Evolutionary conservation across 371 early-diverging fungal species (phyloP), one percentile per base, ranked within the genome.

Genomic region (Vairimorpha ceranae): DNA sequence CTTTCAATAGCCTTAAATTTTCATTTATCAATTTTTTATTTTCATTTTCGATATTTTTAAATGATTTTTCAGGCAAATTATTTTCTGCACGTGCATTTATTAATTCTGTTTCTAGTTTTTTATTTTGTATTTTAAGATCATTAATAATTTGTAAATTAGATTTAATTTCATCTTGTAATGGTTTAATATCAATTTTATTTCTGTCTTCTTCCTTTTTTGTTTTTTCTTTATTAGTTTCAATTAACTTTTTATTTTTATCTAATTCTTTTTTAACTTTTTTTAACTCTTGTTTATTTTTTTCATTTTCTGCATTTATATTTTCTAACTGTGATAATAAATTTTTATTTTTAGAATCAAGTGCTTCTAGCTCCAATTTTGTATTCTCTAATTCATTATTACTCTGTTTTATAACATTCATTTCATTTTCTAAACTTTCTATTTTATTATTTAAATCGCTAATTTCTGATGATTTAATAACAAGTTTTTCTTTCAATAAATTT

Each of bases 221-320:
- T 14, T 38, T 38, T 7, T 38, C 14, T 38, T 38, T 14, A 38
- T 7, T 4, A 7, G 14, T 38, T 48, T 48, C n/a, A 48, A 4
- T 48, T 12, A 48, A 12, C 21, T 48, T 48, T 48, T n/a, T 15
- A 19, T 61, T 38, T n/a, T n/a, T n/a, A n/a, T n/a, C n/a, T n/a
- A n/a, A n/a, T 48, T 48, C 48, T 48, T 48, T 48, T 48, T 48
- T 48, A 48, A 3, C n/a, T 10, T 48, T 14, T n/a, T 48, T n/a
- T 12, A 48, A n/a, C n/a, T 48, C n/a, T 48, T 48, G 3, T n/a
- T 10, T n/a, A 14, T 12, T 4, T 65, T 65, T 41, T 48, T 65
- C n/a, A 79, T 45, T 38, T 77, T 73, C 35, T 74, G 64, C 10
- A 78, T 48, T 25, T 17, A 82, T 45, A 33, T 65, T 46, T 27